Evolutionary conservation across 202 grass and related monocot genomes (phyloP), one percentile per base, ranked within the genome.

Genomic region (Musa balbisiana): DNA sequence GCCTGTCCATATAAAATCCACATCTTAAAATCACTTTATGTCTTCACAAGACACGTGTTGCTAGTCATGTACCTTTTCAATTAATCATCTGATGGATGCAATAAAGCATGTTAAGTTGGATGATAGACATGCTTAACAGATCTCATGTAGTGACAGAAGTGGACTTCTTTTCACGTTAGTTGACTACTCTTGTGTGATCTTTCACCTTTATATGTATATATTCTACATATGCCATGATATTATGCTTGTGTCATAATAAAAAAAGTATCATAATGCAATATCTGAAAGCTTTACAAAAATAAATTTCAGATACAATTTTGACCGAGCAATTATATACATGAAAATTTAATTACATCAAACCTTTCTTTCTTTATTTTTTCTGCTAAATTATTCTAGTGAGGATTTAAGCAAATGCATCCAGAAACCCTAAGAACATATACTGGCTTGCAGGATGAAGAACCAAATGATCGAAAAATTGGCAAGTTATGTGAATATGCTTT

Each of bases 401-500:
- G 63, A 12, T 70, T 51, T 20, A 70, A 51, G 16, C 3, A 70
- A 70, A 70, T 70, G 29, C 29, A n/a, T 70, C 33, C 16, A 51
- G 11, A 50, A 20, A 70, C 5, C 14, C 16, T 16, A 20, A 51
- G 51, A n/a, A 51, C 62, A 70, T n/a, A 19, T 10, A 19, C 9
- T 70, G 29, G 9, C 53, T 85, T 86, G 80, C 75, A 98, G 94
- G 94, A 93, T 70, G 94, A 93, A 87, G 81, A 49, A 56, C 94
- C 94, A 55, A 93, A 92, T 85, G 90, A 93, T 64, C 83, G 94
- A 67, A 93, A 98, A 79, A 93, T 98, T 10, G 85, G 87, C 6
- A 98, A 98, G 87, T 78, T 98, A 75, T 98, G 94, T 49, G 94
- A 98, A 89, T 98, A 98, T 78, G 89, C 89, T 85, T 89, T 88